Percentiles rank a stretch among this genome's conserved stretches.
These are phyloP conservation scores for Eucalyptus pauciflora DNA, from an alignment of 345 rosid genomes.

Conservation along the genomic window DNA sequence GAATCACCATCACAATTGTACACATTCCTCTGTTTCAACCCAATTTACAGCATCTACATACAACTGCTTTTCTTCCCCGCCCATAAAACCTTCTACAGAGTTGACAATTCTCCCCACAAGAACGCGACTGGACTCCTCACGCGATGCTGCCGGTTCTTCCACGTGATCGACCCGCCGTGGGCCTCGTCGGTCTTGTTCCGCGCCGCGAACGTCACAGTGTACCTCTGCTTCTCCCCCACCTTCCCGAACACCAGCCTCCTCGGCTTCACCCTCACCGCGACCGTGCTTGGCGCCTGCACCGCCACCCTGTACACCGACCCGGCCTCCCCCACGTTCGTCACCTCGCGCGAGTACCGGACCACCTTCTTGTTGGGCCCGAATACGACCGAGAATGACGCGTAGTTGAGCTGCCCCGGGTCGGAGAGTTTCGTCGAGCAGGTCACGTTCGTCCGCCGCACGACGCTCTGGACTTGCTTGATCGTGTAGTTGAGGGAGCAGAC, in stretches of 20 bases:
- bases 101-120: background rate
- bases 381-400: constrained; percentile 78
- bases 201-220: constrained; percentile 59
- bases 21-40: background rate
- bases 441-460: constrained; percentile 47
- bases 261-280: constrained; percentile 51
- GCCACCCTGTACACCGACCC: constrained; percentile 40
- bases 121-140: constrained; percentile 67
- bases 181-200: constrained; percentile 17
- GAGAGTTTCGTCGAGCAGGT: constrained; percentile 42
- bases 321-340: constrained; percentile 72
- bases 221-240: constrained; percentile 63
- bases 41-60: background rate
- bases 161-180: background rate
- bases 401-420: constrained; percentile 73
- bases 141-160: constrained; percentile 50
- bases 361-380: constrained; percentile 38
- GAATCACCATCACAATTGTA: background rate
- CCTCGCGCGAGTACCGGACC: constrained; percentile 52
- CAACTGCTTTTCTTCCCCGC: background rate
- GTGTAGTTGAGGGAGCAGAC: constrained; percentile 66
- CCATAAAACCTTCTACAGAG: background rate
- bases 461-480: constrained; percentile 30
- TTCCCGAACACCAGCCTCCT: constrained; percentile 27
- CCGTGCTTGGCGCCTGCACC: constrained; percentile 25